These are phyloP conservation scores for Sporothrix humicola DNA, from an alignment of 2,329 filamentous ascomycete genomes.

Conservation along the genomic window DNA sequence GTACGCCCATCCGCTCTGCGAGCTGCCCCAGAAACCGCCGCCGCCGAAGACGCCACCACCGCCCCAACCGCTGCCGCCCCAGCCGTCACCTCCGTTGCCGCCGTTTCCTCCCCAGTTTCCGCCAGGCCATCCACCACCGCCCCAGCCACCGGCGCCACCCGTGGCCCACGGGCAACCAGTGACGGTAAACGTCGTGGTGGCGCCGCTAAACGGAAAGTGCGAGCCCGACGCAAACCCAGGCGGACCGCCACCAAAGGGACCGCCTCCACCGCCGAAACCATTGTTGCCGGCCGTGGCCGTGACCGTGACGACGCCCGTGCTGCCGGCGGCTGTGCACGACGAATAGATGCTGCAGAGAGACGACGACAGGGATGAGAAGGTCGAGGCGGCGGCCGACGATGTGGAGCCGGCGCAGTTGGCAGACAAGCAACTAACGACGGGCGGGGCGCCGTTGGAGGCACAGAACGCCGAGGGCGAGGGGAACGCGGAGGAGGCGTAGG, in stretches of 20 bases:
- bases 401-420: slow-evolving; percentile 45
- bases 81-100: slow-evolving; percentile 44
- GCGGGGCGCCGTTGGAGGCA: slow-evolving; percentile 37
- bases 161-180: slow-evolving; percentile 49
- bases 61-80: slow-evolving; percentile 46
- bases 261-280: slow-evolving; percentile 29
- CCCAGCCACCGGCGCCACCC: slow-evolving; percentile 42
- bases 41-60: slow-evolving; percentile 42
- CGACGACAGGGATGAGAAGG: slow-evolving; percentile 48
- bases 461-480: slow-evolving; percentile 46
- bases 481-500: slow-evolving; percentile 44
- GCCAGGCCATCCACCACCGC: slow-evolving; percentile 34
- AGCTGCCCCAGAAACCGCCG: slow-evolving; percentile 49
- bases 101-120: not conserved
- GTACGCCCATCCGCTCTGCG: slow-evolving; percentile 48
- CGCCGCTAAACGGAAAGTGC: slow-evolving; percentile 32
- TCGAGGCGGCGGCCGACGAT: slow-evolving; percentile 39
- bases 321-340: slow-evolving; percentile 49
- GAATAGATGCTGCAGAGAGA: slow-evolving; percentile 51
- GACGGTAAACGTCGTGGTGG: slow-evolving; percentile 49
- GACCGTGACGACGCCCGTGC: slow-evolving; percentile 50
- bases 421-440: slow-evolving; percentile 42
- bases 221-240: not conserved
- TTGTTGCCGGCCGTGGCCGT: slow-evolving; percentile 43
- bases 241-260: slow-evolving; percentile 24